These are phyloP conservation scores for Arctium lappa DNA, from an alignment of 129 eudicot genomes.

Conservation along the genomic window DNA sequence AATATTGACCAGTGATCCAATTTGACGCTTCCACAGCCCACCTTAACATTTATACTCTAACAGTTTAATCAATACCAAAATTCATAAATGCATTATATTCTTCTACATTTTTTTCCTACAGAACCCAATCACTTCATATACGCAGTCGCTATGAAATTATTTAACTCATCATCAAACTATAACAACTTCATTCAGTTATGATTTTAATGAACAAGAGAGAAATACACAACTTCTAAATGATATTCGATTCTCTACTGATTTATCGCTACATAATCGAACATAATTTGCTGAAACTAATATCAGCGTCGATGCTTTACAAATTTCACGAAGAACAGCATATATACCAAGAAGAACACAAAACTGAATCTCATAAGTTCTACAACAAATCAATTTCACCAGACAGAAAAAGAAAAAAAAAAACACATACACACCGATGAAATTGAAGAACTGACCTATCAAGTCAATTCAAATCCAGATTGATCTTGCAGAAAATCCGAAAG, in stretches of 20 bases:
- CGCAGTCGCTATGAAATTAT: not conserved
- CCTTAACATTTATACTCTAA: not conserved
- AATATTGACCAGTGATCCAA: not conserved
- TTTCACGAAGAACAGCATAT: not conserved
- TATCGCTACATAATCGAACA: not conserved
- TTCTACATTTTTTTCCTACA: not conserved
- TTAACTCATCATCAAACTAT: not conserved
- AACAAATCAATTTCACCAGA: not conserved
- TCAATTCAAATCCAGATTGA: conserved; percentile 1
- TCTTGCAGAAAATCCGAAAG: not conserved
- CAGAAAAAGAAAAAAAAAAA: not conserved
- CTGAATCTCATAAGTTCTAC: not conserved
- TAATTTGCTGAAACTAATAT: not conserved
- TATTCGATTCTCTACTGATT: not conserved
- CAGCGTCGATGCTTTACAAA: not conserved
- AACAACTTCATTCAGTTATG: not conserved
- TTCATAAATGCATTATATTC: not conserved
- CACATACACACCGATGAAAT: not conserved
- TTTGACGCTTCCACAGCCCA: not conserved
- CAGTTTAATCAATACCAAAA: not conserved
- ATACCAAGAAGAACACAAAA: not conserved
- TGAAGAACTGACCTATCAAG: conserved; percentile 4
- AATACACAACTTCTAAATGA: not conserved
- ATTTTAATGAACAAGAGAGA: not conserved
- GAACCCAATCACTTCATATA: not conserved